phyloP scores from a whole-genome alignment of 441 rosid genomes.

The Jatropha multifida region DNA sequence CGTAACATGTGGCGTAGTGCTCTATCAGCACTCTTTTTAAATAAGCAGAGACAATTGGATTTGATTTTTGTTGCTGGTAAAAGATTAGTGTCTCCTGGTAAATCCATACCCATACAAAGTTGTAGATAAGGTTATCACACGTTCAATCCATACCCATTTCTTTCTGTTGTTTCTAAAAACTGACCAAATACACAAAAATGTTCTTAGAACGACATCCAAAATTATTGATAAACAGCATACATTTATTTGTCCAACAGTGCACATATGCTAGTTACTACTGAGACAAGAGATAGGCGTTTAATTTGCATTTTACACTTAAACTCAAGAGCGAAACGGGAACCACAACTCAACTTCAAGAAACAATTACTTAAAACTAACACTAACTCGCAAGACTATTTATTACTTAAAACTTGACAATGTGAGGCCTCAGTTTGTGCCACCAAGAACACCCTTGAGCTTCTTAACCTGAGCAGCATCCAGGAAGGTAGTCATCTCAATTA shows the following conservation, averaged over 20 bases:
- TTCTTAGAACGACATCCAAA: background rate
- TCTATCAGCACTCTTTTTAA: too few relatives aligned
- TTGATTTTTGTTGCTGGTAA: too few relatives aligned
- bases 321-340: background rate
- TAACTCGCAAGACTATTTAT: background rate
- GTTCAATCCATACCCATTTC: background rate
- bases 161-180: too few relatives aligned
- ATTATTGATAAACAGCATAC: background rate
- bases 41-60: too few relatives aligned
- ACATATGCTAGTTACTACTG: background rate
- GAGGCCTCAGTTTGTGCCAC: slow-evolving; percentile 59
- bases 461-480: slow-evolving; percentile 70
- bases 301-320: background rate
- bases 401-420: background rate
- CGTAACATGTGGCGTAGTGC: too few relatives aligned
- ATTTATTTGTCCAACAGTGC: slow-evolving; percentile 3
- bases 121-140: slow-evolving; percentile 12
- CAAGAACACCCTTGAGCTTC: slow-evolving; percentile 82
- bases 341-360: background rate
- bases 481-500: slow-evolving; percentile 56
- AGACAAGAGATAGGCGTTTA: background rate
- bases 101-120: background rate
- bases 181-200: too few relatives aligned
- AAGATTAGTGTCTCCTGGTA: too few relatives aligned
- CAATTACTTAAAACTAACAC: background rate